phyloP scores from a whole-genome alignment of 2,329 filamentous ascomycete genomes.

The Aspergillus latus region DNA sequence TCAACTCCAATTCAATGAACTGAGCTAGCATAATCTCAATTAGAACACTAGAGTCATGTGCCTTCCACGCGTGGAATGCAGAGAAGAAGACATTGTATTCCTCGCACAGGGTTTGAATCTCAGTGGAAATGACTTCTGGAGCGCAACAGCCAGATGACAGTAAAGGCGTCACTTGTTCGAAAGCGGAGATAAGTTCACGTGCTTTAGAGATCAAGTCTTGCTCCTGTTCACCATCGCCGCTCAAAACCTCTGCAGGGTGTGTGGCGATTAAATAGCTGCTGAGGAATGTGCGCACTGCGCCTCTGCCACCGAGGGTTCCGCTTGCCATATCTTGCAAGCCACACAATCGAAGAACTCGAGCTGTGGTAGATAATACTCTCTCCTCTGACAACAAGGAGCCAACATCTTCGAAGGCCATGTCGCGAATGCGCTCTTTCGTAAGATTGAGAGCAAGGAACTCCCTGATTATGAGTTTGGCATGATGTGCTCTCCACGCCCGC shows the following conservation, averaged over 20 bases:
- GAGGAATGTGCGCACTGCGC: constrained; percentile 61
- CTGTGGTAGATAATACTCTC: constrained; percentile 53
- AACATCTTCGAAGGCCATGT: constrained; percentile 60
- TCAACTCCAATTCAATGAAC: constrained; percentile 65
- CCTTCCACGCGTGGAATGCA: constrained; percentile 65
- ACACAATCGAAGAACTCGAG: constrained; percentile 57
- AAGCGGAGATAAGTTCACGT: constrained; percentile 56
- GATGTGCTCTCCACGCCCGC: constrained; percentile 55
- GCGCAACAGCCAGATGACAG: constrained; percentile 46
- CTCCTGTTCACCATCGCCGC: constrained; percentile 62
- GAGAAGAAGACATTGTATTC: constrained; percentile 60
- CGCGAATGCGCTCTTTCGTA: constrained; percentile 53
- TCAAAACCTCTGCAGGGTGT: constrained; percentile 61
- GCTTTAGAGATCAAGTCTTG: constrained; percentile 62
- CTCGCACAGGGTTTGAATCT: constrained; percentile 53
- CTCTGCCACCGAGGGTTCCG: constrained; percentile 48
- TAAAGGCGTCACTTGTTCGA: constrained; percentile 54
- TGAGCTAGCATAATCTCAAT: constrained; percentile 67
- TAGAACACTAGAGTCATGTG: constrained; percentile 61
- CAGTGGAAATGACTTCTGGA: constrained; percentile 46
- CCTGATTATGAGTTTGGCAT: constrained; percentile 50
- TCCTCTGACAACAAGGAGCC: constrained; percentile 56
- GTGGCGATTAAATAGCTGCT: constrained; percentile 63
- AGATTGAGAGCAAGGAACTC: constrained; percentile 54
- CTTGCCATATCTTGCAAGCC: constrained; percentile 54